These are phyloP conservation scores for Pyricularia pennisetigena DNA, from an alignment of 2,329 filamentous ascomycete genomes.

Conservation along the genomic window DNA sequence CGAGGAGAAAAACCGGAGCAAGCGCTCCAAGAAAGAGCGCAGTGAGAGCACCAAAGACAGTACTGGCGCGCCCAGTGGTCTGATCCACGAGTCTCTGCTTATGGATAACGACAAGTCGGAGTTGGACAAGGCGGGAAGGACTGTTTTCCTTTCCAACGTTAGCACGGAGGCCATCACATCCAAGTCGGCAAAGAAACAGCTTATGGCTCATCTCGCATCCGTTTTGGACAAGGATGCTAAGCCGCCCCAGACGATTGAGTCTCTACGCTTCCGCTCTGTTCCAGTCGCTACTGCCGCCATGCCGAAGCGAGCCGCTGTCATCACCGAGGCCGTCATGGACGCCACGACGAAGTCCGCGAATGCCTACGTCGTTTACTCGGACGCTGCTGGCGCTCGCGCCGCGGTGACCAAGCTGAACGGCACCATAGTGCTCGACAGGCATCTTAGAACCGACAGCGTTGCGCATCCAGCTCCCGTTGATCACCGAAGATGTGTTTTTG, in stretches of 20 bases:
- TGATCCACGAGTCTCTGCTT: slow-evolving; percentile 46
- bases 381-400: slow-evolving; percentile 61
- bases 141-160: slow-evolving; percentile 89
- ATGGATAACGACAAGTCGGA: slow-evolving; percentile 48
- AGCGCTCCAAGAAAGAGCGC: slow-evolving; percentile 15
- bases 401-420: slow-evolving; percentile 76
- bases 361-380: slow-evolving; percentile 85
- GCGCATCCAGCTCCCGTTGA: slow-evolving; percentile 78
- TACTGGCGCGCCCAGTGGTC: slow-evolving; percentile 26
- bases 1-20: slow-evolving; percentile 29
- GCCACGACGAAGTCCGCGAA: slow-evolving; percentile 89
- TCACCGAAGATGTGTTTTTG: slow-evolving; percentile 85
- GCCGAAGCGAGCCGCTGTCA: slow-evolving; percentile 90
- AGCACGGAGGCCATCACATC: slow-evolving; percentile 73
- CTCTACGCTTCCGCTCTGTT: slow-evolving; percentile 87
- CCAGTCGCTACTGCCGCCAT: slow-evolving; percentile 69
- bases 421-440: slow-evolving; percentile 71
- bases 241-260: slow-evolving; percentile 67
- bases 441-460: slow-evolving; percentile 83
- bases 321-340: slow-evolving; percentile 82
- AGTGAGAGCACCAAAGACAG: slow-evolving; percentile 16
- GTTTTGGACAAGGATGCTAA: slow-evolving; percentile 48
- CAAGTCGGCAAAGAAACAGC: slow-evolving; percentile 68
- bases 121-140: slow-evolving; percentile 77
- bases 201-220: slow-evolving; percentile 69